Evolutionary conservation across 352 stramenopile species (phyloP), one percentile per base, ranked within the genome.

Genomic region (Salisapilia sapeloensis): DNA sequence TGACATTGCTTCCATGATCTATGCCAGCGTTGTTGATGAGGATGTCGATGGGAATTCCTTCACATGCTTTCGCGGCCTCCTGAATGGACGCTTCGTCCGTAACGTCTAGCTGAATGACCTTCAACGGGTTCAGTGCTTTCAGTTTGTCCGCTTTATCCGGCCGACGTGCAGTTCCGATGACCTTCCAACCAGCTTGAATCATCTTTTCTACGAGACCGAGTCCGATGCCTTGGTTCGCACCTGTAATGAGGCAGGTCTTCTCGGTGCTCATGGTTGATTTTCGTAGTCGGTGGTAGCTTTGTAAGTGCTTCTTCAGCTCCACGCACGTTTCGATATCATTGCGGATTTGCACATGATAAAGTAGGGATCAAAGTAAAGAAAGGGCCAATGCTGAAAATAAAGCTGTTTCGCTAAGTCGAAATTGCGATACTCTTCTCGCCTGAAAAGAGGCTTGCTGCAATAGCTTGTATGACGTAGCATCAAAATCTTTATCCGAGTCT

Each of bases 1-100:
- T 24, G 7, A 79, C 23, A n/a, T 34, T 33, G 9, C 46, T 35
- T 10, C 37, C 29, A 12, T 48, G 37, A 11, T 38, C 33, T 24
- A 85, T 53, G 13, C 71, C 71, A 8, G 55, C 49, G 46, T 83
- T 87, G 44, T 87, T 87, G 33, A 87, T 77, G 7, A 87, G 47
- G 17, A 87, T 38, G 27, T 84, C 58, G 16, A 84, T 49, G 1
- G 51, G 32, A 24, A 53, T 49, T 17, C 43, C 41, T 19, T 67
- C 38, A 4, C 79, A 35, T 0, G 46, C 23, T 42, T 57, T 54
- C 8, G 59, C 59, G 9, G 55, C 50, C 1, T 22, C 13, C 21
- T 60, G 18, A 14, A 81, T 76, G 19, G 60, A 75, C 22, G 50
- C 24, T 30, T 81, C 66, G 25, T 77, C 49, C 24, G 44, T 27